Evolutionary conservation across 345 rosid genomes (phyloP), one percentile per base, ranked within the genome.

Genomic region (Mercurialis annua): DNA sequence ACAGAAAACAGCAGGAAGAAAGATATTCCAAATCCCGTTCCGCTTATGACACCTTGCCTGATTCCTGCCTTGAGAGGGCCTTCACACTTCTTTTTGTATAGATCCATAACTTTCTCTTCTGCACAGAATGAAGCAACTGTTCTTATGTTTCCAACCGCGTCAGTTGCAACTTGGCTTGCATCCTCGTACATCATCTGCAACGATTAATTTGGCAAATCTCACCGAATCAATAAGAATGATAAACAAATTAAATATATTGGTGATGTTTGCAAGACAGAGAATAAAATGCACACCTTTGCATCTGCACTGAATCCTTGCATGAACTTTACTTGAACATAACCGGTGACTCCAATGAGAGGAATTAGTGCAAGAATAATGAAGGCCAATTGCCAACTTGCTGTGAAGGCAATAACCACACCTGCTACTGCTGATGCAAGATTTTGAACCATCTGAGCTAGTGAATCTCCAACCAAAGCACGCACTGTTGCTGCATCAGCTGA

Each of bases 41-140:
- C 95, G 31, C 94, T 86, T 65, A 82, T 70, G 59, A 87, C 63
- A 14, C 98, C 96, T 74, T 70, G 90, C 71, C 83, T 85, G 36
- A 86, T 81, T 50, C 96, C 98, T 1, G 84, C 68, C 67, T 77
- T 82, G 81, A 82, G 20, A 44, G 98, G 97, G 46, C 86, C 92
- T 76, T 88, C 97, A 23, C 97, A 90, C 80, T 88, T 92, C 71
- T 68, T 81, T 51, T 71, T 64, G 73, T 92, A 92, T 46, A 88
- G 81, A 36, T 88, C 69, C 91, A 90, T 88, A 71, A 90, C 86
- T 69, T 85, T 92, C 68, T 88, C 95, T 66, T 90, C 98, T 0
- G 92, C 92, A 67, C 97, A 90, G 76, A 85, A 92, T 3, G 97
- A 92, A 62, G 97, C 90, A 53, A 90, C 90, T 10, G 98, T 88